Conservation (phyloP, 1,284 basidiomycete species). For the Hymenochaete sp. region DNA sequence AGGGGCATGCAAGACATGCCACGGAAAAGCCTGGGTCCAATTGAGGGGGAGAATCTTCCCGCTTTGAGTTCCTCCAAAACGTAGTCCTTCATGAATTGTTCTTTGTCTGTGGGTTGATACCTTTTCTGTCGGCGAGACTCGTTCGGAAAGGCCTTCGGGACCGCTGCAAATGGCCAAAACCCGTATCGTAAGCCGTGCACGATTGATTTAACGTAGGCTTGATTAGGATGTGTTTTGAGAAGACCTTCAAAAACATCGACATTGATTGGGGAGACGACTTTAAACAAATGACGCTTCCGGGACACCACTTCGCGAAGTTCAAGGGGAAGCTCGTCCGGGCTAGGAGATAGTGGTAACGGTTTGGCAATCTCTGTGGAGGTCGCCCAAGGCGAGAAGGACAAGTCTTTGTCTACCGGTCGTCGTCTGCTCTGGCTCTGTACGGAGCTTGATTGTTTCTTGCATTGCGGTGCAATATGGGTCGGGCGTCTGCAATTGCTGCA, state of each 20-base stretch:
- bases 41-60: slow-evolving; percentile 30
- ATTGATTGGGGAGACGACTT: slow-evolving; percentile 30
- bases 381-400: slow-evolving; percentile 11
- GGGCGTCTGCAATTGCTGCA: slow-evolving; percentile 6
- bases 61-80: slow-evolving; percentile 27
- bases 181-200: slow-evolving; percentile 27
- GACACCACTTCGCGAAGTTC: slow-evolving; percentile 3
- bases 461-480: slow-evolving; percentile 2
- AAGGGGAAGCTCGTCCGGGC: slow-evolving; percentile 1
- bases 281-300: slow-evolving; percentile 25
- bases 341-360: slow-evolving; percentile 11
- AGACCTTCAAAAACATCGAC: slow-evolving; percentile 25
- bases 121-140: slow-evolving; percentile 17
- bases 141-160: slow-evolving; percentile 24
- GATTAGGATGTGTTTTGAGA: slow-evolving; percentile 30
- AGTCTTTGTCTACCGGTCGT: background rate
- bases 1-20: slow-evolving; percentile 40
- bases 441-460: background rate
- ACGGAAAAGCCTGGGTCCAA: slow-evolving; percentile 30
- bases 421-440: background rate
- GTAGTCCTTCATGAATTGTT: slow-evolving; percentile 27
- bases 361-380: slow-evolving; percentile 6
- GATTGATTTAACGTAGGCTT: slow-evolving; percentile 29
- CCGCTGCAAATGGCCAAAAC: slow-evolving; percentile 36
- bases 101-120: slow-evolving; percentile 11